These are phyloP conservation scores for Fagopyrum esculentum DNA, from an alignment of 148 eudicot species.

Conservation along the genomic window DNA sequence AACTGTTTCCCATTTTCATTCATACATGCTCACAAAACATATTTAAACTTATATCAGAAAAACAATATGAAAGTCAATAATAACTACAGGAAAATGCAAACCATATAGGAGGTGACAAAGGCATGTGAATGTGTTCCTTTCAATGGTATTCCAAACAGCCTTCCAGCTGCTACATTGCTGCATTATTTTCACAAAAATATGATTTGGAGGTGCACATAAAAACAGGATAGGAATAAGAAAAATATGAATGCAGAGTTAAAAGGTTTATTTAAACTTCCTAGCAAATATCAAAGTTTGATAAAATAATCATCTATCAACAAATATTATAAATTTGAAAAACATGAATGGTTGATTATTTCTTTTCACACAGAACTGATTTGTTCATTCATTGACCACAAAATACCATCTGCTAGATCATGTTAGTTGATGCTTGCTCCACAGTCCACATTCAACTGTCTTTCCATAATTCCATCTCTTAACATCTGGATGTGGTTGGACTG, in stretches of 20 bases:
- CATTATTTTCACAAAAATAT: constrained; percentile 5
- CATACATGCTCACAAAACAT: not conserved
- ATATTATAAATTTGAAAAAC: not conserved
- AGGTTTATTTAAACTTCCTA: not conserved
- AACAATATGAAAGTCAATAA: not conserved
- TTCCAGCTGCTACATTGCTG: constrained; percentile 98
- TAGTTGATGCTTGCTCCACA: not conserved
- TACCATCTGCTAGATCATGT: not conserved
- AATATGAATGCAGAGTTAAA: constrained; percentile 7
- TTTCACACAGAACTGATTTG: not conserved
- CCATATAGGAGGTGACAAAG: constrained; percentile 96
- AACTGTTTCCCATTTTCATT: not conserved
- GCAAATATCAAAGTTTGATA: not conserved
- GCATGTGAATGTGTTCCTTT: constrained; percentile 99
- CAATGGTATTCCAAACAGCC: constrained; percentile 91
- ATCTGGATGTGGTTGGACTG: not conserved
- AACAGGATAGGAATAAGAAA: constrained; percentile 15
- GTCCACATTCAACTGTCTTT: constrained; percentile 3
- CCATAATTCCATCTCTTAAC: not conserved
- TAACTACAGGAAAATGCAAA: constrained; percentile 18
- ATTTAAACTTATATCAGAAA: not conserved
- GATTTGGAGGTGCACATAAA: not conserved
- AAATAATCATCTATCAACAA: not conserved
- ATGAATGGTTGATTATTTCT: not conserved
- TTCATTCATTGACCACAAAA: not conserved